A percentile compares a stretch with the other conserved stretches of the same genome.
Evolutionary conservation across 2,329 filamentous ascomycete species (phyloP).

Genomic region (Talaromyces sp.): DNA sequence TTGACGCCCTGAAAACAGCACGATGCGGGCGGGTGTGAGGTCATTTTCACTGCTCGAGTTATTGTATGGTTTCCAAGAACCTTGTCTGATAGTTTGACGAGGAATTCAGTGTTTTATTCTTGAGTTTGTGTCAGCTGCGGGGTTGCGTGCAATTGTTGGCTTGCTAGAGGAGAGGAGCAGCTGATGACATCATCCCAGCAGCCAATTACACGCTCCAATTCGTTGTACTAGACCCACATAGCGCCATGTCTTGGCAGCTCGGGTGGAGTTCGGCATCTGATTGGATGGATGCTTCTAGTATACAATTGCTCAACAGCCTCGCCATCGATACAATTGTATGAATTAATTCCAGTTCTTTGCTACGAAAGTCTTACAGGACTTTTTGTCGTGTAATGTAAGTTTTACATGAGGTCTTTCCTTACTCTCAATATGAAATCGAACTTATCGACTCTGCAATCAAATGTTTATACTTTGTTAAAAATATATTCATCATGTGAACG

Average conservation of each 20-base stretch:
- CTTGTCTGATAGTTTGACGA: not conserved
- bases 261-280: not conserved
- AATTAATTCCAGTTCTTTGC: not conserved
- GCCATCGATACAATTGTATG: no score
- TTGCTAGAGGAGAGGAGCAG: not conserved
- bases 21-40: constrained; percentile 3
- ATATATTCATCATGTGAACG: no score
- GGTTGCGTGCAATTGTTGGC: not conserved
- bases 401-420: no score
- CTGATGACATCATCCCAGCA: not conserved
- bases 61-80: not conserved
- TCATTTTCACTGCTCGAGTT: not conserved
- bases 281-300: not conserved
- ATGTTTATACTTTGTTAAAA: no score
- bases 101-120: not conserved
- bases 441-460: no score
- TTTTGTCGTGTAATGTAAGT: no score
- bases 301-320: not conserved
- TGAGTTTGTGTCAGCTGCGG: not conserved
- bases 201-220: not conserved
- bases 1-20: constrained; percentile 23
- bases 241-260: not conserved
- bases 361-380: not conserved
- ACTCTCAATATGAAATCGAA: no score
- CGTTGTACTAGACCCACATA: not conserved